These are phyloP conservation scores for Neospora caninum DNA, from an alignment of 169 alveolate species.

Conservation along the genomic window DNA sequence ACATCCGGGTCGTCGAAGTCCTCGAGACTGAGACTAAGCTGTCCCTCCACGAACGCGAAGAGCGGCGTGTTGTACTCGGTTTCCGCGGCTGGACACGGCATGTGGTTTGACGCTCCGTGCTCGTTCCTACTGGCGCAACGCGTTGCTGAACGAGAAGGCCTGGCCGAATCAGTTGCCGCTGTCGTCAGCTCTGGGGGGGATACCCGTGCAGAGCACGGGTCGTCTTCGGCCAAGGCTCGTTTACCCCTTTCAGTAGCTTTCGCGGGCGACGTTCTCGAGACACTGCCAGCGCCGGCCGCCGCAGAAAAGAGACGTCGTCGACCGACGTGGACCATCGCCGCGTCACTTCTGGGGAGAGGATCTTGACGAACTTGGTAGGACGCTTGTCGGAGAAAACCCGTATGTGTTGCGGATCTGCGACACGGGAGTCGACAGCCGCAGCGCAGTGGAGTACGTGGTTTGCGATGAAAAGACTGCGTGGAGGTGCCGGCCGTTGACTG, in stretches of 20 bases:
- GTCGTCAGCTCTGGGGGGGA: not conserved
- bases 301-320: not conserved
- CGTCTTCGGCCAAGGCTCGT: not conserved
- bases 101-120: not conserved
- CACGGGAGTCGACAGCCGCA: not conserved
- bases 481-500: not conserved
- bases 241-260: too few species aligned
- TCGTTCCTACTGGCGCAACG: not conserved
- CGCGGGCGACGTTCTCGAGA: too few species aligned
- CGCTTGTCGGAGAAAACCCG: not conserved
- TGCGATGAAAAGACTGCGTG: not conserved
- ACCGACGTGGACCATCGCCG: not conserved
- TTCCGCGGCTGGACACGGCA: not conserved
- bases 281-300: not conserved
- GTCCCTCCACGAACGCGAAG: not conserved
- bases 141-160: not conserved
- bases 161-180: not conserved
- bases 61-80: not conserved
- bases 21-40: not conserved
- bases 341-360: not conserved
- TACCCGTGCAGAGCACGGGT: not conserved
- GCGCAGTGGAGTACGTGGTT: not conserved
- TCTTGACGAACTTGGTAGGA: not conserved
- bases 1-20: slow-evolving; percentile 21
- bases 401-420: not conserved